phyloP scores from a whole-genome alignment of 352 stramenopile species.

The Globisporangium recalcitrans region DNA sequence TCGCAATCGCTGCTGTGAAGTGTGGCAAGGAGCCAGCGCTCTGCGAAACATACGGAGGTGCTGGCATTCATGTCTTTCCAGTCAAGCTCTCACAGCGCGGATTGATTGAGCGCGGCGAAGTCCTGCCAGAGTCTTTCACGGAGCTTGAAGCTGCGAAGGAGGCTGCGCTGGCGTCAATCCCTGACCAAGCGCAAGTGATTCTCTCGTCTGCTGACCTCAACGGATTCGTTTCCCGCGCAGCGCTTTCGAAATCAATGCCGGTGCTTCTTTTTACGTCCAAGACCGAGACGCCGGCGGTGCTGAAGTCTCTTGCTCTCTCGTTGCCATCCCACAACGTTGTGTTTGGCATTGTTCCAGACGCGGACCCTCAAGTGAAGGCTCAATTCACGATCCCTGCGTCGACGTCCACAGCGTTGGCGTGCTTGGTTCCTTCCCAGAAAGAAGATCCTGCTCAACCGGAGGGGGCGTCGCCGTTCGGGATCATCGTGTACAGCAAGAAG shows the following conservation, averaged over 20 bases:
- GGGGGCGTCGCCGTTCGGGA: conserved; percentile 39
- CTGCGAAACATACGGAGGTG: conserved; percentile 46
- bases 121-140: conserved; percentile 33
- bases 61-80: conserved; percentile 50
- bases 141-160: conserved; percentile 46
- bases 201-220: conserved; percentile 48
- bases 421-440: conserved; percentile 35
- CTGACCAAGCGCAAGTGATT: conserved; percentile 39
- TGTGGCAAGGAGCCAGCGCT: conserved; percentile 40
- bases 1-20: conserved; percentile 49
- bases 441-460: conserved; percentile 21
- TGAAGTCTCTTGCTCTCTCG: conserved; percentile 59
- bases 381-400: conserved; percentile 49
- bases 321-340: conserved; percentile 48
- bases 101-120: conserved; percentile 30
- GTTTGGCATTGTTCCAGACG: conserved; percentile 49
- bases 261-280: conserved; percentile 64
- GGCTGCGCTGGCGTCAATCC: conserved; percentile 41
- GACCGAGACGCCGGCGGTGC: conserved; percentile 36
- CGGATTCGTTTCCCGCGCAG: conserved; percentile 42
- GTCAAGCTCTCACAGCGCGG: conserved; percentile 25
- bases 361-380: conserved; percentile 48
- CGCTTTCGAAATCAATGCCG: conserved; percentile 35
- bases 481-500: conserved; percentile 70
- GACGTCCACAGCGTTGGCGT: conserved; percentile 35